These are phyloP conservation scores for Dissophora ornata DNA, from an alignment of 192 early-diverging fungal species.

Conservation along the genomic window DNA sequence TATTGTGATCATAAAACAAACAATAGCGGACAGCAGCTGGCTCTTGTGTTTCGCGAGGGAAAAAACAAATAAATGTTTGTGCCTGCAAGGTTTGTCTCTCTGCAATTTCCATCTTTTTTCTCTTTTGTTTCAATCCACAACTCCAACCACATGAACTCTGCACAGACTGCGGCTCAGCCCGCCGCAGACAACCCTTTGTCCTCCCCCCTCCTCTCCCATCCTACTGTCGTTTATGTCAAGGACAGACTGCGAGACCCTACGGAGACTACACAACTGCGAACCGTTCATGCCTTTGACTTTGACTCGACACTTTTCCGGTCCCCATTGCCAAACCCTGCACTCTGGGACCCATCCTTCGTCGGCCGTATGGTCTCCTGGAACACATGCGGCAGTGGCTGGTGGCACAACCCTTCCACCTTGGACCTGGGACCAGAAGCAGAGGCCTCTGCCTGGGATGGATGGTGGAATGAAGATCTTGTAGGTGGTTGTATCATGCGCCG, in stretches of 20 bases:
- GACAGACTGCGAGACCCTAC: conserved; percentile 2
- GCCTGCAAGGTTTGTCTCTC: too few relatives aligned
- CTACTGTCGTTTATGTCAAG: conserved; percentile 13
- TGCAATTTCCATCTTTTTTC: too few relatives aligned
- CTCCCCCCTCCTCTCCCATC: conserved; percentile 12
- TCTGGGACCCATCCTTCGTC: conserved; percentile 66
- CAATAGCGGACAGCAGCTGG: too few relatives aligned
- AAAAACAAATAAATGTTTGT: too few relatives aligned
- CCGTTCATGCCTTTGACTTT: conserved; percentile 67
- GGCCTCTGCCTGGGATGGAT: conserved; percentile 31
- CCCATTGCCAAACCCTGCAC: conserved; percentile 63
- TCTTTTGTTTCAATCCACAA: background rate
- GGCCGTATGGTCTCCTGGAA: conserved; percentile 62
- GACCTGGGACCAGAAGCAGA: conserved; percentile 39
- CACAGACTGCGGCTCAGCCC: background rate
- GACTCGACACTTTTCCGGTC: conserved; percentile 75
- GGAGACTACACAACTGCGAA: background rate
- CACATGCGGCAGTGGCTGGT: conserved; percentile 61
- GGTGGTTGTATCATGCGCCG: too few relatives aligned
- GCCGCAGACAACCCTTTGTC: background rate
- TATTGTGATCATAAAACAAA: too few relatives aligned
- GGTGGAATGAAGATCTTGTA: conserved; percentile 54
- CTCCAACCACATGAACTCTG: too few relatives aligned
- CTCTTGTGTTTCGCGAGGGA: too few relatives aligned
- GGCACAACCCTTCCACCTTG: conserved; percentile 64